Evolutionary conservation across 2,329 filamentous ascomycete species (phyloP).

Genomic region (Neofusicoccum kwambonambiense): DNA sequence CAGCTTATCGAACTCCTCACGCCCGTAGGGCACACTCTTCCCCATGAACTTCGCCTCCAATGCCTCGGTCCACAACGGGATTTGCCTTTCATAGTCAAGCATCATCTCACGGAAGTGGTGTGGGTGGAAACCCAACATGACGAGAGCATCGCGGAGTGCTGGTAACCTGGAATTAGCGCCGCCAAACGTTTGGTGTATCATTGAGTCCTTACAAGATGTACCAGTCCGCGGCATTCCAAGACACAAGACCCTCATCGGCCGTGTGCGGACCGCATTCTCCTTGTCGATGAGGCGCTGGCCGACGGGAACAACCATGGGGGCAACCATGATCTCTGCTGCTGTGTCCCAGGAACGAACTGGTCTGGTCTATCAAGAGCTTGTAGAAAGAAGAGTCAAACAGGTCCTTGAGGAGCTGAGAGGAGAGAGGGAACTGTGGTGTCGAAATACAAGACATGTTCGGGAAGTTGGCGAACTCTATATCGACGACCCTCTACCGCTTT

Average conservation of each 20-base stretch:
- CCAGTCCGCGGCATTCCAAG: no score
- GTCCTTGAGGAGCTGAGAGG: neutral
- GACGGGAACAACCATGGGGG: neutral
- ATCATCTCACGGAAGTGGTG: neutral
- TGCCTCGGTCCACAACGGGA: constrained; percentile 34
- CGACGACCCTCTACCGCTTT: neutral
- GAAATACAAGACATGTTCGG: neutral
- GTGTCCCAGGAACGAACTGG: neutral
- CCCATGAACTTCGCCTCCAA: constrained; percentile 34
- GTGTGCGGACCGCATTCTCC: neutral
- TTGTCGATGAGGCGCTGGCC: neutral
- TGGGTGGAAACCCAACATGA: neutral
- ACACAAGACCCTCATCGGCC: neutral
- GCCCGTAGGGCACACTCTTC: constrained; percentile 26
- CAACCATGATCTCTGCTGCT: neutral
- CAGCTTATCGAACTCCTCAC: constrained; percentile 36
- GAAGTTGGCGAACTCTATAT: neutral
- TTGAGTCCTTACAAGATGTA: no score
- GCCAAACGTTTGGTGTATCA: no score
- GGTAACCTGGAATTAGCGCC: no score
- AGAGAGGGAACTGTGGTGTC: neutral
- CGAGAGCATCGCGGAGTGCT: no score
- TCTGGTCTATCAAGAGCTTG: neutral
- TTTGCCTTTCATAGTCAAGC: neutral
- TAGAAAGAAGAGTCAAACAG: neutral